Evolutionary conservation across 139 green algal genomes (phyloP).

Genomic region (Marvania coccoides): DNA sequence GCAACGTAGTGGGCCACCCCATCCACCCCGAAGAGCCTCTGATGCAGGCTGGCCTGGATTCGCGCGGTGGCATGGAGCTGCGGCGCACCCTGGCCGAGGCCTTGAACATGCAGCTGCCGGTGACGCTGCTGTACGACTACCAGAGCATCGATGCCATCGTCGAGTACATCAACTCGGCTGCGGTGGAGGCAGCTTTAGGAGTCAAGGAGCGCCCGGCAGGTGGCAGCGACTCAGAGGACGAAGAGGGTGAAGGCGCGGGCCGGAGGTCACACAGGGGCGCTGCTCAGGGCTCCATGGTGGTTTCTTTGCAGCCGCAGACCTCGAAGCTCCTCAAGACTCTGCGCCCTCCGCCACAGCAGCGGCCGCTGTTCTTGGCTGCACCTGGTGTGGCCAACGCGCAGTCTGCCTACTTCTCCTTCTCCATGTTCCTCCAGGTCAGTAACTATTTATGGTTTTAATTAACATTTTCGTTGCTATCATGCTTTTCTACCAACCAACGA

Average conservation of each 20-base stretch:
- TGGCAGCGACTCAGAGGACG: not conserved
- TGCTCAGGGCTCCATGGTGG: not conserved
- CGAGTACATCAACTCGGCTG: constrained; percentile 21
- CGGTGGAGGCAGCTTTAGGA: not conserved
- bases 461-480: no score
- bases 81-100: constrained; percentile 60
- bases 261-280: not conserved
- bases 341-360: constrained; percentile 22
- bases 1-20: constrained; percentile 43
- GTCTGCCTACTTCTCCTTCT: constrained; percentile 70
- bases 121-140: constrained; percentile 81
- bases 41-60: constrained; percentile 53
- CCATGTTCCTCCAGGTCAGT: constrained; percentile 25
- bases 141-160: constrained; percentile 56
- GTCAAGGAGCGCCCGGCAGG: not conserved
- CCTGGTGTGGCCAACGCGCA: constrained; percentile 86
- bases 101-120: constrained; percentile 54
- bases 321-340: constrained; percentile 69
- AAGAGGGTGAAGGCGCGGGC: not conserved
- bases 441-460: no score
- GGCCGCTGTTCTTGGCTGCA: constrained; percentile 77
- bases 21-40: constrained; percentile 59
- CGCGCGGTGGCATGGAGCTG: constrained; percentile 75
- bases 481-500: no score
- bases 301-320: constrained; percentile 23